Percentiles rank a stretch among this genome's conserved stretches.
Evolutionary conservation across 805 yeast species (phyloP).

Genomic region (Cyberlindnera subsufficiens): DNA sequence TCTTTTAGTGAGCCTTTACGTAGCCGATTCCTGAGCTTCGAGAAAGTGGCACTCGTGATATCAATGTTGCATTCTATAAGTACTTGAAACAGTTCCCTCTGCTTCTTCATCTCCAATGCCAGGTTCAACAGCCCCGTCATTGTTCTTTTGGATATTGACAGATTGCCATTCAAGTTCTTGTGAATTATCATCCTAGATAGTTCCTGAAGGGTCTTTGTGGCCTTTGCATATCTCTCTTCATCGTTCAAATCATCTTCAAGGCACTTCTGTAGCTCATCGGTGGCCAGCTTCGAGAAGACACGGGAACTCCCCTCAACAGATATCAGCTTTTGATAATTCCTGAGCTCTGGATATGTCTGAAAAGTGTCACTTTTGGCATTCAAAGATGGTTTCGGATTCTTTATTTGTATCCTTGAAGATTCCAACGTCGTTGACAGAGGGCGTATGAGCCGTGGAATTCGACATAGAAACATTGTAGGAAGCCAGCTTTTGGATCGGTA

Average conservation of each 20-base stretch:
- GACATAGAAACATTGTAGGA: neutral
- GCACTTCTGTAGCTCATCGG: neutral
- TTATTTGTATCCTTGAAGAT: neutral
- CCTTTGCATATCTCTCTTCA: neutral
- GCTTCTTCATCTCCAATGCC: neutral
- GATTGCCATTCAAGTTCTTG: neutral
- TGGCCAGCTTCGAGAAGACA: conserved; percentile 1
- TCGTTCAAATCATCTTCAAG: neutral
- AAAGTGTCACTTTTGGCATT: too few species aligned
- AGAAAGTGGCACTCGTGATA: neutral
- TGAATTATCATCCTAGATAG: neutral
- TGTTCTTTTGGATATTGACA: neutral
- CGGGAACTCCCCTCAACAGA: neutral
- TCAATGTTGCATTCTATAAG: neutral
- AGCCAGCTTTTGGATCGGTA: neutral
- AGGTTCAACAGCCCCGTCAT: neutral
- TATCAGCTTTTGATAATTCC: neutral
- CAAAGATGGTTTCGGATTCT: too few species aligned
- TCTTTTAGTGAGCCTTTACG: conserved; percentile 4
- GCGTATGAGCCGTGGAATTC: neutral
- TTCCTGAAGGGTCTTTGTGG: neutral
- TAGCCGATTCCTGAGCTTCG: conserved; percentile 3
- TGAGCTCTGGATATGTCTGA: too few species aligned
- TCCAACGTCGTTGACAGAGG: neutral
- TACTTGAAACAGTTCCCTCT: neutral